Evolutionary conservation across 2,329 filamentous ascomycete species (phyloP).

Genomic region (Bipolaris sorokiniana): DNA sequence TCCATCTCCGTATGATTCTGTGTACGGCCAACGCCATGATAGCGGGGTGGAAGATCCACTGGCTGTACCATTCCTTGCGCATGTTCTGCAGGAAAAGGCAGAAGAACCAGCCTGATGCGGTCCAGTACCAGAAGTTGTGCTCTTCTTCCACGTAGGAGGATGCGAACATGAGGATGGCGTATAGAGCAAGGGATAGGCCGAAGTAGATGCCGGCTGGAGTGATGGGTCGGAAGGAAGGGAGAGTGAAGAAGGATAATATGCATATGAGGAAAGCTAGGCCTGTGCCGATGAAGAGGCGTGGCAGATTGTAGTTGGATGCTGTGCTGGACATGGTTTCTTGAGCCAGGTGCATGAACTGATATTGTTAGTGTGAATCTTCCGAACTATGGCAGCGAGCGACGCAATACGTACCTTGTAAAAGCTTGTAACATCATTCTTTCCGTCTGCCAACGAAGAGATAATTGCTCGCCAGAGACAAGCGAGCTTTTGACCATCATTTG

Average conservation of each 20-base stretch:
- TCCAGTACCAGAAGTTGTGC: constrained; percentile 99
- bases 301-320: constrained; percentile 88
- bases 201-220: constrained; percentile 57
- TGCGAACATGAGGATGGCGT: constrained; percentile 93
- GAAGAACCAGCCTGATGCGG: constrained; percentile 70
- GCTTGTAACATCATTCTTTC: constrained; percentile 41
- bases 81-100: constrained; percentile 54
- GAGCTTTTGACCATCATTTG: constrained; percentile 52
- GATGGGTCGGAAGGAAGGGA: constrained; percentile 53
- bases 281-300: constrained; percentile 61
- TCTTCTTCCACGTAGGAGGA: constrained; percentile 98
- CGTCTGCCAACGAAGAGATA: constrained; percentile 17
- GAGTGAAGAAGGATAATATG: constrained; percentile 41
- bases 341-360: constrained; percentile 69
- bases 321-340: constrained; percentile 85
- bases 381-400: neutral
- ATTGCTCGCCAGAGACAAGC: constrained; percentile 71
- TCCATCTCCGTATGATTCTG: constrained; percentile 80
- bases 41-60: constrained; percentile 40
- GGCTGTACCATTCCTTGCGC: constrained; percentile 36
- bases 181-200: constrained; percentile 53
- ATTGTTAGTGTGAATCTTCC: constrained; percentile 13
- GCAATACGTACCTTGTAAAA: constrained; percentile 49
- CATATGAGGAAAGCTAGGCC: constrained; percentile 54
- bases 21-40: constrained; percentile 65